A percentile compares a stretch with the other conserved stretches of the same genome.
These are phyloP conservation scores for Crassisporium funariophilum DNA, from an alignment of 768 basidiomycete species.

Conservation along the genomic window DNA sequence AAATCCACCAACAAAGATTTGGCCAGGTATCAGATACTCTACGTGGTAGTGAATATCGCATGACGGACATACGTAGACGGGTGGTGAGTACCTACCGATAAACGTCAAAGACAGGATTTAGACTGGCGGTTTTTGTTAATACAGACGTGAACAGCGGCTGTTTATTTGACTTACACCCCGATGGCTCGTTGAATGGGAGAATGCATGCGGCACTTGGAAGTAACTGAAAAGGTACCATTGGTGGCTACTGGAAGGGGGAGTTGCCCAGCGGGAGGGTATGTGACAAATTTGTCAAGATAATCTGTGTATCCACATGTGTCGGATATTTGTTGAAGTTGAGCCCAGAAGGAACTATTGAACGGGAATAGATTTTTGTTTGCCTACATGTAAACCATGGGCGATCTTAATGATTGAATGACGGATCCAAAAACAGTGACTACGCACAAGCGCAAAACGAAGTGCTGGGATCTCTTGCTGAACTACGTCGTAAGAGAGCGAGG, in stretches of 20 bases:
- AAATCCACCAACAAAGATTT: slow-evolving; percentile 38
- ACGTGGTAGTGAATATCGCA: not conserved
- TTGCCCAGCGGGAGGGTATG: slow-evolving; percentile 62
- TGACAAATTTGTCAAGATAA: slow-evolving; percentile 62
- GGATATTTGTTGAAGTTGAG: slow-evolving; percentile 52
- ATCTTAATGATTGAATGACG: slow-evolving; percentile 1
- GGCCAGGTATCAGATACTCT: slow-evolving; percentile 57
- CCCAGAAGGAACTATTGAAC: slow-evolving; percentile 58
- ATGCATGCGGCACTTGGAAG: slow-evolving; percentile 45
- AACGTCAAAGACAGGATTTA: slow-evolving; percentile 59
- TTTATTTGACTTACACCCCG: slow-evolving; percentile 38
- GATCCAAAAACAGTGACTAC: not conserved
- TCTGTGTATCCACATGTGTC: slow-evolving; percentile 59
- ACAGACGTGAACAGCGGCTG: slow-evolving; percentile 1
- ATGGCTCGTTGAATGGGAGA: slow-evolving; percentile 51
- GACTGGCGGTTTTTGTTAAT: slow-evolving; percentile 25
- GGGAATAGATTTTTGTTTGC: slow-evolving; percentile 61
- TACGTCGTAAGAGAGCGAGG: slow-evolving; percentile 46
- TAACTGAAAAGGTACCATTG: slow-evolving; percentile 44
- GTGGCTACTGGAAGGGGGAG: slow-evolving; percentile 53
- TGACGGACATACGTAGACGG: not conserved
- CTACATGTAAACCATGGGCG: slow-evolving; percentile 24
- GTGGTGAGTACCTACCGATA: slow-evolving; percentile 40
- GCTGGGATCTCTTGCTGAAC: slow-evolving; percentile 69
- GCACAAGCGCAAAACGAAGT: slow-evolving; percentile 54